phyloP scores from a whole-genome alignment of 176 grass and related monocot species.

The Aegilops bicornis region DNA sequence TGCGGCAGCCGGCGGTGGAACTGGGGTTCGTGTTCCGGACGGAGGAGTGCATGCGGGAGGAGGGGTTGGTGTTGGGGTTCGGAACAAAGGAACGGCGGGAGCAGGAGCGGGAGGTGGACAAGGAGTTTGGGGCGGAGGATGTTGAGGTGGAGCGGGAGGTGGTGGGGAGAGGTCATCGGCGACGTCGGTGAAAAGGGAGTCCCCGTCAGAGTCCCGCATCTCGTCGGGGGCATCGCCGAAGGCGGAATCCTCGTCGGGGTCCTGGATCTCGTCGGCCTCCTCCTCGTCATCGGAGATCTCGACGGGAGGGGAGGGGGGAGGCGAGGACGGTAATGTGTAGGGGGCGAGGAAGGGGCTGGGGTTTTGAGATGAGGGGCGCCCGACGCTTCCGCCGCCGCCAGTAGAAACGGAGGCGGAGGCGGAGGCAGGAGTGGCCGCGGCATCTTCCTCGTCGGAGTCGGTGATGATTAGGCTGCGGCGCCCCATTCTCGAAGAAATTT shows the following conservation, averaged over 20 bases:
- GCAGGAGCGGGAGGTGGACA: neutral
- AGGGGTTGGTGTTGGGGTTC: neutral
- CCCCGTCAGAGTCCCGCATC: conserved; percentile 41
- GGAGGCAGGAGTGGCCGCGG: neutral
- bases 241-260: conserved; percentile 42
- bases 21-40: neutral
- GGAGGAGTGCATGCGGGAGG: conserved; percentile 25
- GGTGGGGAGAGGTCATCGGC: conserved; percentile 54
- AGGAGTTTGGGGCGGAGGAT: neutral
- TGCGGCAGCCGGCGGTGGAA: conserved; percentile 12
- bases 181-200: conserved; percentile 52
- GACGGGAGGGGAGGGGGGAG: conserved; percentile 32
- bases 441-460: conserved; percentile 59
- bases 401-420: conserved; percentile 2
- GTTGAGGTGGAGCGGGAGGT: conserved; percentile 6
- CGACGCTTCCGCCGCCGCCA: conserved; percentile 2
- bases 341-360: neutral
- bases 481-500: conserved; percentile 29
- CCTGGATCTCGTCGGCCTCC: conserved; percentile 24
- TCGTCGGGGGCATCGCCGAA: conserved; percentile 50
- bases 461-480: conserved; percentile 46
- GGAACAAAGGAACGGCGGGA: neutral
- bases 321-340: conserved; percentile 9
- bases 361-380: conserved; percentile 12
- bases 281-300: conserved; percentile 70